These are phyloP conservation scores for Pseudonitzschia pungens DNA, from an alignment of 108 stramenopile species.

Conservation along the genomic window DNA sequence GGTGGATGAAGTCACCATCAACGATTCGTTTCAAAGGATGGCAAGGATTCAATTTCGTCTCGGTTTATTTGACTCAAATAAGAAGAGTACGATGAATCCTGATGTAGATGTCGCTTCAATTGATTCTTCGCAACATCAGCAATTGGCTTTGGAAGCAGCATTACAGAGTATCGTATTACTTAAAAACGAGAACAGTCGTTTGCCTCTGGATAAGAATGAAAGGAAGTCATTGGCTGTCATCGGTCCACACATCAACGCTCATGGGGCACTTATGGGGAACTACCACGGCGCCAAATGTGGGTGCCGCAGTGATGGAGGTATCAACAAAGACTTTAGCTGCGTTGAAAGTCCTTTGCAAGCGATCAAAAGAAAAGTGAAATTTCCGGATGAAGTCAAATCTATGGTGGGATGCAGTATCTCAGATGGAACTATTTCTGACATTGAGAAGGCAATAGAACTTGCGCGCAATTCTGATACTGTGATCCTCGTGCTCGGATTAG, in stretches of 20 bases:
- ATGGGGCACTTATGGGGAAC: slow-evolving; percentile 31
- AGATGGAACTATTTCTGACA: slow-evolving; percentile 3
- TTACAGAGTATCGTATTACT: slow-evolving; percentile 51
- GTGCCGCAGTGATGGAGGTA: slow-evolving; percentile 2
- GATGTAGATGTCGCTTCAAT: slow-evolving; percentile 22
- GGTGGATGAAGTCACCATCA: slow-evolving; percentile 27
- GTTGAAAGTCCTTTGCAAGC: slow-evolving; percentile 38
- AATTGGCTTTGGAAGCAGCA: slow-evolving; percentile 49
- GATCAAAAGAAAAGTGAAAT: background rate
- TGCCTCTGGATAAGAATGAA: slow-evolving; percentile 35
- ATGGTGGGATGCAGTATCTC: slow-evolving; percentile 21
- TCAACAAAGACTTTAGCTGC: slow-evolving; percentile 14
- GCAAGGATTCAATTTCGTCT: slow-evolving; percentile 40
- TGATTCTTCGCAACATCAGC: slow-evolving; percentile 14
- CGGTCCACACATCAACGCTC: slow-evolving; percentile 52
- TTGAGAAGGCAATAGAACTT: slow-evolving; percentile 26
- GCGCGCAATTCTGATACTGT: slow-evolving; percentile 34
- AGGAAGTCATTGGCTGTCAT: slow-evolving; percentile 41
- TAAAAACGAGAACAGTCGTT: slow-evolving; percentile 29
- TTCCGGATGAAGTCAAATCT: slow-evolving; percentile 7
- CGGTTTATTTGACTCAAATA: slow-evolving; percentile 46
- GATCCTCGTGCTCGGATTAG: slow-evolving; percentile 43
- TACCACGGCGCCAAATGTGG: slow-evolving; percentile 41
- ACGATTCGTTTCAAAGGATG: slow-evolving; percentile 37
- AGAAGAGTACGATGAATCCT: slow-evolving; percentile 20